phyloP scores from a whole-genome alignment of 176 grass and related monocot species.

The Guadua angustifolia region DNA sequence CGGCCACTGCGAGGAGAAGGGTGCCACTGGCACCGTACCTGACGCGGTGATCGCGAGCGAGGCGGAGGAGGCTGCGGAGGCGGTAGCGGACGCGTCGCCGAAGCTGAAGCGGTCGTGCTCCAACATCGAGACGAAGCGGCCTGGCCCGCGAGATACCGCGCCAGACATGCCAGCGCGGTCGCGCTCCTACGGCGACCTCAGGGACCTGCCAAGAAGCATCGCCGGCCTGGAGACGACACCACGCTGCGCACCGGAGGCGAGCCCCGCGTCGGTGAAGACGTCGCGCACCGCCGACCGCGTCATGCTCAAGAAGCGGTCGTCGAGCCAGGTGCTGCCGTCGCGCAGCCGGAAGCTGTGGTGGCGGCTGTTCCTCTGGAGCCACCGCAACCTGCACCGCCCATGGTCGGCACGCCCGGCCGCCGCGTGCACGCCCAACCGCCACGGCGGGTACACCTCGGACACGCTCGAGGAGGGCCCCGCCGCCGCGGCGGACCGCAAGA shows the following conservation, averaged over 20 bases:
- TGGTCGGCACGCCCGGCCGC: slow-evolving; percentile 20
- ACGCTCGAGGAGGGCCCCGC: slow-evolving; percentile 55
- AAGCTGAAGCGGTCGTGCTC: slow-evolving; percentile 89
- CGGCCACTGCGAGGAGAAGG: slow-evolving; percentile 17
- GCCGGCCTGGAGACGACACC: neutral
- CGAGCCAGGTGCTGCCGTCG: slow-evolving; percentile 96
- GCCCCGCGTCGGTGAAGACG: slow-evolving; percentile 79
- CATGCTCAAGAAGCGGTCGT: slow-evolving; percentile 92
- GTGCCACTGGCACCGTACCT: neutral
- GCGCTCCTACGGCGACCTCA: slow-evolving; percentile 66
- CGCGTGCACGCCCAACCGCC: slow-evolving; percentile 17
- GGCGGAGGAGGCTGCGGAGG: slow-evolving; percentile 30
- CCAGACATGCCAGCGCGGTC: slow-evolving; percentile 46
- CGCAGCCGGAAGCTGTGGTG: slow-evolving; percentile 97
- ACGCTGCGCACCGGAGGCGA: slow-evolving; percentile 38
- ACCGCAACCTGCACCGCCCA: slow-evolving; percentile 80
- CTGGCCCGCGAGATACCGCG: slow-evolving; percentile 31
- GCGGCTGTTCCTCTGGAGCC: slow-evolving; percentile 97
- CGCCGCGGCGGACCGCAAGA: slow-evolving; percentile 46
- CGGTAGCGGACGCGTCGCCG: slow-evolving; percentile 32
- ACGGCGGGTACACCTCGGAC: slow-evolving; percentile 86
- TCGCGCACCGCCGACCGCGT: slow-evolving; percentile 74
- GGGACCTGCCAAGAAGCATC: slow-evolving; percentile 15
- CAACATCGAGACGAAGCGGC: slow-evolving; percentile 85
- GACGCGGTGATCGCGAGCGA: slow-evolving; percentile 12